phyloP scores from a whole-genome alignment of 768 basidiomycete species.

The Tulasnella sp. region DNA sequence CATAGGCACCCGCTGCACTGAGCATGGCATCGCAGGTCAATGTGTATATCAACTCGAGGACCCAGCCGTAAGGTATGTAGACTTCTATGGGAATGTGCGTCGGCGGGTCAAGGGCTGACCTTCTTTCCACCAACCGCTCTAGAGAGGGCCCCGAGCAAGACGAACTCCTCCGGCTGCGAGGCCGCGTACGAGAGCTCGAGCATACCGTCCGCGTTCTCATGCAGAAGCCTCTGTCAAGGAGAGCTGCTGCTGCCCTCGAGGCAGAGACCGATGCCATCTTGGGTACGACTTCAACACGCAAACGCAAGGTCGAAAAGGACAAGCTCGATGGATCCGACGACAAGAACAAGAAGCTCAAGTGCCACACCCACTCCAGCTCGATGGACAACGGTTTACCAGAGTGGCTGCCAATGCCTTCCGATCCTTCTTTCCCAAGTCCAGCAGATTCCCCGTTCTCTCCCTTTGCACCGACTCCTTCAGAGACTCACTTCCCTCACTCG shows the following conservation, averaged over 20 bases:
- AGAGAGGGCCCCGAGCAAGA: conserved; percentile 20
- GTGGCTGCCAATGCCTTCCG: conserved; percentile 1
- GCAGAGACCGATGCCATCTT: conserved; percentile 19
- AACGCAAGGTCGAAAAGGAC: conserved; percentile 19
- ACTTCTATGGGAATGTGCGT: neutral
- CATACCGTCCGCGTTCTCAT: conserved; percentile 19
- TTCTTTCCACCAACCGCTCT: neutral
- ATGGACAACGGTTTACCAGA: neutral
- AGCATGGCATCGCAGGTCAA: conserved; percentile 18
- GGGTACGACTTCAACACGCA: conserved; percentile 18
- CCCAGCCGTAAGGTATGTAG: conserved; percentile 15
- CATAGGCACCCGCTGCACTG: conserved; percentile 18
- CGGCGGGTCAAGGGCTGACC: neutral
- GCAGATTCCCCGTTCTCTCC: conserved; percentile 15
- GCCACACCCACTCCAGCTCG: neutral
- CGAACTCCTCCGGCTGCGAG: conserved; percentile 17
- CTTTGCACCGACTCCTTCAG: conserved; percentile 12
- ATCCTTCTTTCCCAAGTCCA: conserved; percentile 16
- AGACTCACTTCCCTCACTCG: conserved; percentile 7
- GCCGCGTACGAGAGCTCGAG: conserved; percentile 19
- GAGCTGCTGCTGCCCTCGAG: conserved; percentile 19
- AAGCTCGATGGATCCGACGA: neutral
- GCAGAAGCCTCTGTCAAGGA: conserved; percentile 17
- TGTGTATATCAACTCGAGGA: conserved; percentile 19
- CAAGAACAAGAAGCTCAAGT: conserved; percentile 9